These are phyloP conservation scores for Fonsecaea multimorphosa DNA, from an alignment of 2,329 filamentous ascomycete species.

Conservation along the genomic window DNA sequence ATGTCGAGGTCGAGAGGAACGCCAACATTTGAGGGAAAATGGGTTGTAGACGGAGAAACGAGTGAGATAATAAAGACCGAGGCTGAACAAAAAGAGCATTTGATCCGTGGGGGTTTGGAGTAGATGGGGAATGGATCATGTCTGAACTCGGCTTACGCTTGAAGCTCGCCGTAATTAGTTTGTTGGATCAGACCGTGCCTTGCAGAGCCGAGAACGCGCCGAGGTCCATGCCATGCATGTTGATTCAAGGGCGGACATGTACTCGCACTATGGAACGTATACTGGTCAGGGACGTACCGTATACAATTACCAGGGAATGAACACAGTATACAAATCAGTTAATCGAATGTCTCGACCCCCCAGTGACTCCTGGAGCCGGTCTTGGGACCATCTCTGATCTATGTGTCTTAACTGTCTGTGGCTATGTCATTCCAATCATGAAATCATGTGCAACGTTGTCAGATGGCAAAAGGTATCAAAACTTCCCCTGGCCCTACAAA, in stretches of 20 bases:
- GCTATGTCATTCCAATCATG: slow-evolving; percentile 11
- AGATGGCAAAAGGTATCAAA: not conserved
- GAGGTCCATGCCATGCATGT: slow-evolving; percentile 2
- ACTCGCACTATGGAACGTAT: too few species aligned
- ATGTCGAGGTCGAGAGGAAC: not conserved
- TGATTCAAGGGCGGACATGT: not conserved
- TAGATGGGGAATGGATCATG: not conserved
- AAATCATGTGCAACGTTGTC: slow-evolving; percentile 17
- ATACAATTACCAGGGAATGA: too few species aligned
- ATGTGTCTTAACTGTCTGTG: slow-evolving; percentile 4
- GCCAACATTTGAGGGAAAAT: slow-evolving; percentile 10
- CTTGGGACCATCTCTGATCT: not conserved
- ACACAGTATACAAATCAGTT: not conserved
- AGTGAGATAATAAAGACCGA: slow-evolving; percentile 9
- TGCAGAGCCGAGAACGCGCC: slow-evolving; percentile 21
- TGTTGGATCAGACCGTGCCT: not conserved
- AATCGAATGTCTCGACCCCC: not conserved
- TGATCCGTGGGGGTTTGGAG: not conserved
- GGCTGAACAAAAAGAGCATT: slow-evolving; percentile 15
- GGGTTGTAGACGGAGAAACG: not conserved
- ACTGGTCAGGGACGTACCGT: too few species aligned
- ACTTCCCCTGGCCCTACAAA: not conserved
- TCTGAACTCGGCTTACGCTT: not conserved
- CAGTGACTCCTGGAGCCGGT: too few species aligned
- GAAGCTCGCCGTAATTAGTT: not conserved